A percentile compares a stretch with the other conserved stretches of the same genome.
These are phyloP conservation scores for Lasiodiplodia citricola DNA, from an alignment of 2,329 filamentous ascomycete genomes.

Conservation along the genomic window DNA sequence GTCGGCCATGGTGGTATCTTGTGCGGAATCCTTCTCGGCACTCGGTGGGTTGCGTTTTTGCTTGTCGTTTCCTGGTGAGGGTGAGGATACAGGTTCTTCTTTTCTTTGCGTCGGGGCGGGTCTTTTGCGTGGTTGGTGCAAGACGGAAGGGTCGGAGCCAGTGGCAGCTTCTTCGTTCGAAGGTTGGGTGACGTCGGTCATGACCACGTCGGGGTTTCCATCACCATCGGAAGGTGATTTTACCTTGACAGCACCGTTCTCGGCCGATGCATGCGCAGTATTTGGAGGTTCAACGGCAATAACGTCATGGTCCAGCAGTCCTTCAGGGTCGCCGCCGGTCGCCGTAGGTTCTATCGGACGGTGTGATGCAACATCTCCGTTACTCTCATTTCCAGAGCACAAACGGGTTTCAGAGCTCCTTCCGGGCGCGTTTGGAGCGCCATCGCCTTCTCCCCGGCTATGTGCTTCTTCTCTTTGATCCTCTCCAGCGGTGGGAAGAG, in stretches of 20 bases:
- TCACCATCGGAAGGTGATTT: background rate
- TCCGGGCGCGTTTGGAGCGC: too few relatives aligned
- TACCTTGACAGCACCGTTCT: too few relatives aligned
- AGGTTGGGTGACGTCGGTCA: background rate
- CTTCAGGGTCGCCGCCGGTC: too few relatives aligned
- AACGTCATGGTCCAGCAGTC: background rate
- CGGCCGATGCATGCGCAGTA: too few relatives aligned
- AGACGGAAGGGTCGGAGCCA: too few relatives aligned
- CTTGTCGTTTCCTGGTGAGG: background rate
- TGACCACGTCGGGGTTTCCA: background rate
- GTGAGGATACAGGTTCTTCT: background rate
- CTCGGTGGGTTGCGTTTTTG: background rate
- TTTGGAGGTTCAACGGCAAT: background rate
- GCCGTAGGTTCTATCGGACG: too few relatives aligned
- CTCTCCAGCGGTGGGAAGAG: background rate
- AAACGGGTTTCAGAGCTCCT: too few relatives aligned
- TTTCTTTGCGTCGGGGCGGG: background rate
- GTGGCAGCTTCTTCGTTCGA: background rate
- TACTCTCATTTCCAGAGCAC: too few relatives aligned
- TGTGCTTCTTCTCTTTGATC: background rate
- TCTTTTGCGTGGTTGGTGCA: background rate
- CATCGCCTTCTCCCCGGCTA: background rate
- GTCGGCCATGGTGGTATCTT: background rate
- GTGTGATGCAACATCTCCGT: too few relatives aligned
- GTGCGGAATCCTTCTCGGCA: too few relatives aligned